Conservation (phyloP, 345 rosid genomes). For the Rhodamnia rubescens region DNA sequence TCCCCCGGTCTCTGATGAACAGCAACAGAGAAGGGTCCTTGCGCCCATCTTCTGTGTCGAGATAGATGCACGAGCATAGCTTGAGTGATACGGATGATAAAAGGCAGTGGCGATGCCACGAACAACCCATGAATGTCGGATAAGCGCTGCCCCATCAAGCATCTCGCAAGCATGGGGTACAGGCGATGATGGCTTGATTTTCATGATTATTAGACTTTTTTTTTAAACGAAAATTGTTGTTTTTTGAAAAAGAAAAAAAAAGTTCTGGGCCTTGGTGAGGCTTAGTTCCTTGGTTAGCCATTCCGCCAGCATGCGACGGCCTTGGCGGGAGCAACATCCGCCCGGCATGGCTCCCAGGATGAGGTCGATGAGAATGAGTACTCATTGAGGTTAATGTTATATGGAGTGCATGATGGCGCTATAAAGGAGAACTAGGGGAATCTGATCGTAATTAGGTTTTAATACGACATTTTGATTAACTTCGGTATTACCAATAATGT, state of each 20-base stretch:
- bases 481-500: too few species aligned
- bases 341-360: neutral
- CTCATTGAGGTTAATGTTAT: neutral
- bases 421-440: neutral
- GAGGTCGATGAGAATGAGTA: neutral
- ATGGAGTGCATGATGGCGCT: neutral
- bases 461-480: neutral
- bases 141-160: conserved; percentile 16
- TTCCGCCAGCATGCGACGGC: neutral
- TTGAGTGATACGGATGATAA: conserved; percentile 29
- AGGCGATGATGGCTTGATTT: too few species aligned
- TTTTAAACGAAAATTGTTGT: too few species aligned
- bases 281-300: too few species aligned
- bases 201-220: too few species aligned
- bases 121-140: conserved; percentile 14
- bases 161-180: conserved; percentile 6
- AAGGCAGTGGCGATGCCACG: conserved; percentile 20
- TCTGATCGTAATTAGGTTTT: neutral
- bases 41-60: conserved; percentile 24
- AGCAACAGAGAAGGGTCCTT: neutral
- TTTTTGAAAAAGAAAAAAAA: too few species aligned
- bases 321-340: neutral
- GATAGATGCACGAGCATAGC: conserved; percentile 24
- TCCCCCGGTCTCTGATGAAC: too few species aligned
- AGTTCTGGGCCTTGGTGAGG: neutral